Conservation (phyloP, 169 alveolate genomes). For the Plasmodium ovale region DNA sequence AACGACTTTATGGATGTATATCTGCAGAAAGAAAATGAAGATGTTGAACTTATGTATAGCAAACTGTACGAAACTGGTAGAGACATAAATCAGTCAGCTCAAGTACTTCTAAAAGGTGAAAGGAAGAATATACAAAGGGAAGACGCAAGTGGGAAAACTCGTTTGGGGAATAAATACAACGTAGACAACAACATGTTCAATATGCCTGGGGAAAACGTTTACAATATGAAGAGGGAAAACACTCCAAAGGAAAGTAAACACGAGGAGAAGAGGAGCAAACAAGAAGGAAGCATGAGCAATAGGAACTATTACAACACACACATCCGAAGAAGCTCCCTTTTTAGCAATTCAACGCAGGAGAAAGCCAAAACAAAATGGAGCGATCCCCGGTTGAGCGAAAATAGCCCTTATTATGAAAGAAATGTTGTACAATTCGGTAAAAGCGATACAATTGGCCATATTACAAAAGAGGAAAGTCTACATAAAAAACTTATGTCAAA, state of each 20-base stretch:
- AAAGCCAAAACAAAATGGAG: neutral
- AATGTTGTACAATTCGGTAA: neutral
- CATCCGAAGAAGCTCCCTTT: neutral
- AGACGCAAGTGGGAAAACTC: conserved; percentile 5
- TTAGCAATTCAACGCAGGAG: neutral
- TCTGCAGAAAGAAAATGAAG: conserved; percentile 3
- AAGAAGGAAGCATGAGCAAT: neutral
- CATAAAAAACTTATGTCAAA: neutral
- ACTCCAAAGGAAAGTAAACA: conserved; percentile 22
- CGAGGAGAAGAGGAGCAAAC: neutral
- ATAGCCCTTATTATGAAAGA: neutral
- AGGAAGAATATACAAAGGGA: neutral
- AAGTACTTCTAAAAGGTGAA: conserved; percentile 1
- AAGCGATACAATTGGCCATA: neutral
- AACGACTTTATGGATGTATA: conserved; percentile 49
- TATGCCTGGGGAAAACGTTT: conserved; percentile 3
- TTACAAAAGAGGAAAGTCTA: neutral
- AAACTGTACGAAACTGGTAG: conserved; percentile 17
- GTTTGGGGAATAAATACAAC: conserved; percentile 4
- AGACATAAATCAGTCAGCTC: neutral
- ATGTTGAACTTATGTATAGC: neutral
- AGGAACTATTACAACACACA: conserved; percentile 6
- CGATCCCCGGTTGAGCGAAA: neutral
- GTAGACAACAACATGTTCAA: conserved; percentile 22
- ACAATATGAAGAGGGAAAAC: conserved; percentile 6